phyloP scores from a whole-genome alignment of 2,329 filamentous ascomycete genomes.

The Fusarium agapanthi region DNA sequence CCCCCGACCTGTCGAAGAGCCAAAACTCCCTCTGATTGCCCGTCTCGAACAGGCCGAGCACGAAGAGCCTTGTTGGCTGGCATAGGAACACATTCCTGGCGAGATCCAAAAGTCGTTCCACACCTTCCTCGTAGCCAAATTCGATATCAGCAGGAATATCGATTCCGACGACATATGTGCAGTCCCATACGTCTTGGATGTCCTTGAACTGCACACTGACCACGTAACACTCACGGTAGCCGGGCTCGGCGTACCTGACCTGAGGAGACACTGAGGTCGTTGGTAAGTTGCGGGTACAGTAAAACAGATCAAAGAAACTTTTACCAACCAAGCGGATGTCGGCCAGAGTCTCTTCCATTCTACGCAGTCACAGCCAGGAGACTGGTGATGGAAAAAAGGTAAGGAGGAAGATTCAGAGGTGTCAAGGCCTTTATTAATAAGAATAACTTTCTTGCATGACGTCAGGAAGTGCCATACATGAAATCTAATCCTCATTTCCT shows the following conservation, averaged over 20 bases:
- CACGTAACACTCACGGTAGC: neutral
- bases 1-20: conserved; percentile 36
- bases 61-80: conserved; percentile 35
- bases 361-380: neutral
- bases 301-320: neutral
- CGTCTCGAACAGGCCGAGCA: conserved; percentile 20
- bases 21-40: conserved; percentile 32
- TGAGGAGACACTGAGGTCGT: neutral
- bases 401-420: neutral
- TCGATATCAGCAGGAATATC: neutral
- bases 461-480: neutral
- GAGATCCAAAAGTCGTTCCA: neutral
- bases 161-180: neutral
- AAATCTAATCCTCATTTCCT: too few species aligned
- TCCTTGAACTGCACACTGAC: neutral
- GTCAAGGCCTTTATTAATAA: neutral
- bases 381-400: fast-evolving
- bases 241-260: neutral
- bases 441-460: neutral
- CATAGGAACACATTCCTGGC: neutral
- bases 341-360: neutral
- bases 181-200: neutral
- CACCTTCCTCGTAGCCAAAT: neutral
- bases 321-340: neutral
- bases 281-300: neutral